Evolutionary conservation across 768 basidiomycete species (phyloP).

Genomic region (Leucosporidium scottii): DNA sequence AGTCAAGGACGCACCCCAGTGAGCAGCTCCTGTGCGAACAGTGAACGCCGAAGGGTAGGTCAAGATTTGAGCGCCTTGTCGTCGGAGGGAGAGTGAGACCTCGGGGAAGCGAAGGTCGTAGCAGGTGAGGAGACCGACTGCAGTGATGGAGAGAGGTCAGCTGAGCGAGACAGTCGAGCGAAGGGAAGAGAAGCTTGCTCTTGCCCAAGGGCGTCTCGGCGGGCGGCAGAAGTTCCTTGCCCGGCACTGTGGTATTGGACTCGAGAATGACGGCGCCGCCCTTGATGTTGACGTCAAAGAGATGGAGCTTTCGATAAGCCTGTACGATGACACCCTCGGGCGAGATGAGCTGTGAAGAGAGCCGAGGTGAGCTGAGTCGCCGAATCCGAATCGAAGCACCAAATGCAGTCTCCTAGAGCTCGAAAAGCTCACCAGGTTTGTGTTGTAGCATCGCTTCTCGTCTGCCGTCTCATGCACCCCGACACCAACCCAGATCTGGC

Average conservation of each 20-base stretch:
- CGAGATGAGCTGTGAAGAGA: conserved; percentile 23
- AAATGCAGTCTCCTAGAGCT: too few relatives aligned
- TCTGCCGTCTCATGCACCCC: conserved; percentile 35
- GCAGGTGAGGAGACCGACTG: conserved; percentile 36
- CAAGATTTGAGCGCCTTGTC: conserved; percentile 30
- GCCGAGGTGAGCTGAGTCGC: not conserved
- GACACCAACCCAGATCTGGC: conserved; percentile 29
- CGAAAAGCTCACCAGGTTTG: conserved; percentile 12
- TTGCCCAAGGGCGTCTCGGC: conserved; percentile 19
- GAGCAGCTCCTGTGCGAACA: conserved; percentile 30
- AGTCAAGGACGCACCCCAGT: conserved; percentile 30
- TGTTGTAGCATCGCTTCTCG: conserved; percentile 33
- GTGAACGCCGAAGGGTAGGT: conserved; percentile 36
- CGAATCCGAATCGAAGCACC: too few relatives aligned
- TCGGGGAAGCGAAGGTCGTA: conserved; percentile 38
- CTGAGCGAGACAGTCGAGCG: too few relatives aligned
- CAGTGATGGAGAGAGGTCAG: not conserved
- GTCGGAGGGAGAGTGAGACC: conserved; percentile 19
- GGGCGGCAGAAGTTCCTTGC: conserved; percentile 8
- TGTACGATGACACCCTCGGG: conserved; percentile 24
- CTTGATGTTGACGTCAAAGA: conserved; percentile 36
- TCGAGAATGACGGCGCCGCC: conserved; percentile 24
- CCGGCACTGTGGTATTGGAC: conserved; percentile 23
- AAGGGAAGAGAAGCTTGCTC: not conserved
- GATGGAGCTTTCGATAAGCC: conserved; percentile 31